phyloP scores from a whole-genome alignment of 306 rosid genomes.

The Rosa persica region DNA sequence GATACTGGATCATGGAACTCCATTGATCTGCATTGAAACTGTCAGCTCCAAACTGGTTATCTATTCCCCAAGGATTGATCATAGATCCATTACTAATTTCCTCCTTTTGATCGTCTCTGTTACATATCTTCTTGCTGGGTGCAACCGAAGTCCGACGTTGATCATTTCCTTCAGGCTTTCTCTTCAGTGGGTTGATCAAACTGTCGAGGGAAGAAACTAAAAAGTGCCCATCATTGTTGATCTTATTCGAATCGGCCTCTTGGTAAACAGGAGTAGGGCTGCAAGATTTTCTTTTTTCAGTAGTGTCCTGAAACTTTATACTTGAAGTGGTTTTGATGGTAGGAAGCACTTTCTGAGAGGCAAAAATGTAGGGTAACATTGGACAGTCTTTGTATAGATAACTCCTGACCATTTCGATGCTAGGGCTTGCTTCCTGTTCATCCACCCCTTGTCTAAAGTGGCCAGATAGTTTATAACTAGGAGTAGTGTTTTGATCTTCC shows the following conservation, averaged over 20 bases:
- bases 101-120: slow-evolving; percentile 7
- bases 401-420: slow-evolving; percentile 40
- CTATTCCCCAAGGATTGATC: slow-evolving; percentile 19
- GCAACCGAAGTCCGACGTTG: slow-evolving; percentile 9
- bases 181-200: slow-evolving; percentile 41
- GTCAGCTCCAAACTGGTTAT: slow-evolving; percentile 25
- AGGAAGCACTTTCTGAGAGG: slow-evolving; percentile 31
- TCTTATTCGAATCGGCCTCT: slow-evolving; percentile 24
- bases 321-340: slow-evolving; percentile 36
- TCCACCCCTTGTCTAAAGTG: slow-evolving; percentile 31
- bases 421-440: slow-evolving; percentile 28
- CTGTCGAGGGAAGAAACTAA: slow-evolving; percentile 31
- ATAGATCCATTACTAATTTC: slow-evolving; percentile 8
- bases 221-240: slow-evolving; percentile 10
- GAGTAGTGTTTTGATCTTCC: slow-evolving; percentile 40
- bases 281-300: slow-evolving; percentile 22
- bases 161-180: slow-evolving; percentile 38
- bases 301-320: slow-evolving; percentile 24
- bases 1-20: slow-evolving; percentile 29
- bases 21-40: slow-evolving; percentile 37
- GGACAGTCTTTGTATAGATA: slow-evolving; percentile 48
- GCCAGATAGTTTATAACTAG: slow-evolving; percentile 33
- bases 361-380: slow-evolving; percentile 60
- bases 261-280: slow-evolving; percentile 13
- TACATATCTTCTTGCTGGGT: slow-evolving; percentile 30